Evolutionary conservation across 192 early-diverging fungal genomes (phyloP), one percentile per base, ranked within the genome.

Genomic region (Gryganskiella cystojenkinii): DNA sequence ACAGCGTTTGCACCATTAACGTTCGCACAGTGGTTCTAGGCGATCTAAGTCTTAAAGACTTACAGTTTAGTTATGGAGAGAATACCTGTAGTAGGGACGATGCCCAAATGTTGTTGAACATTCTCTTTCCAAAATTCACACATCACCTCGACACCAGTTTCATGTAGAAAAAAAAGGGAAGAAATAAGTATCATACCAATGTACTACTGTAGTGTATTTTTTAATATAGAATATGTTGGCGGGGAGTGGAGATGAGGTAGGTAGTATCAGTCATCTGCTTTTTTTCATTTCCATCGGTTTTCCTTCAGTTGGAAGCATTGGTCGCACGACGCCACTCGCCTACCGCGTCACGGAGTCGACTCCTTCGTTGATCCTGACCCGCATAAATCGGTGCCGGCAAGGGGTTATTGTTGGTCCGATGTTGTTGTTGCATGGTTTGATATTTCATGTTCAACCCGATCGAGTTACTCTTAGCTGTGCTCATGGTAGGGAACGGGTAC

Each of bases 271-370:
- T 40, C 5, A 40, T 40, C 37, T 40, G 37, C 37, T 40, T 53
- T 3, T 31, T 28, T 28, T 53, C 28, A 8, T 31, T 28, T 3
- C 27, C 28, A 28, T 53, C 25, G 22, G 4, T 27, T 44, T 2
- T 17, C 54, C 54, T 52, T 3, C 25, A 46, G 28, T n/a, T 24
- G 17, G 70, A 73, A 11, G 40, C 50, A 25, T 47, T 66, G 15
- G 71, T 20, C 15, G 71, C 33, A n/a, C 71, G 71, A 17, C 71
- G 64, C 71, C 71, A 75, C n/a, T 75, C 71, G 2, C 57, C 47
- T 45, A 75, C 71, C 10, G 71, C 71, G 27, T 66, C 71, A 1
- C 64, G 49, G 2, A 75, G 64, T 10, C 71, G 56, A 8, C 51
- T 61, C 43, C 71, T 34, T 44, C 67, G 66, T 34, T 67, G 64